Base-by-base conservation (phyloP, 345 rosid genomes). In the Hibiscus mutabilis region DNA sequence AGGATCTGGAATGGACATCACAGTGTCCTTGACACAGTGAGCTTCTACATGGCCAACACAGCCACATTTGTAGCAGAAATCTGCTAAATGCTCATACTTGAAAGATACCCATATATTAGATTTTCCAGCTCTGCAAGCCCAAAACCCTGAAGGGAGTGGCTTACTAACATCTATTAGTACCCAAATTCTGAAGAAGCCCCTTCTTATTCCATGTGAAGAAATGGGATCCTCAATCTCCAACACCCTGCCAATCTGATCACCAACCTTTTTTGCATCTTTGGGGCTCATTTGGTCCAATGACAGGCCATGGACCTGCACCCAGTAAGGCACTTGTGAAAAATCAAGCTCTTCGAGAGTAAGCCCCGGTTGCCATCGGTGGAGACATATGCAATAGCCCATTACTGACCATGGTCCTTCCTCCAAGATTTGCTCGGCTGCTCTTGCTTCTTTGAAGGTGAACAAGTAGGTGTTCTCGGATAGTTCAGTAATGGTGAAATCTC, bases 211-310 rank as follows among this genome's bases (percentile, higher is more conserved):
- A 19, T 55, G 52, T 55, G 73, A 69, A 55, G 62, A 69, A 5
- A 69, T 69, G 19, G 63, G 63, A 37, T 69, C 73, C 73, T 69
- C 73, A 69, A 69, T 56, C 40, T 69, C 73, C 73, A 69, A 19
- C 51, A 69, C 49, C 21, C 18, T 33, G 16, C 73, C 64, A 11
- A 69, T 69, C 35, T 69, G 73, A 56, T 69, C 62, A 2, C 73
- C 64, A 58, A 70, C 62, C 9, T 70, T 70, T 40, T 60, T 70
- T 3, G 73, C 73, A 58, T 70, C 58, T 16, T 24, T 24, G 1
- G 73, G 65, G 29, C 73, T 70, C 64, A 70, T 70, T 37, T 70
- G 73, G 73, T 70, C 73, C 47, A 70, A 58, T 24, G 73, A 37
- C 15, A 58, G 74, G 2, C 74, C 74, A 59, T 59, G 74, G 1